Conservation (phyloP, 345 rosid species). For the Rubroshorea leprosula region DNA sequence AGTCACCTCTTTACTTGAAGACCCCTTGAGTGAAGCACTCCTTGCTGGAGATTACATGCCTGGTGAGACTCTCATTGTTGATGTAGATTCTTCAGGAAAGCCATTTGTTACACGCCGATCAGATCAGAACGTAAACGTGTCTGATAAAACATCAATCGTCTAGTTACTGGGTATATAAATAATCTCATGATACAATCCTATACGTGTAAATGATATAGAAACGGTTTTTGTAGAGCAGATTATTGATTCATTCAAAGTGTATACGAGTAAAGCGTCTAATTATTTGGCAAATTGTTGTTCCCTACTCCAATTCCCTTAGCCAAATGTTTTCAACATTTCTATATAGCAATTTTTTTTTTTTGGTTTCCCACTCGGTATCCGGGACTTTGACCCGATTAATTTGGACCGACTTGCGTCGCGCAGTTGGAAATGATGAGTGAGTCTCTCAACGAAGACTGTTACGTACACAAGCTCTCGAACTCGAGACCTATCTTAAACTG, state of each 20-base stretch:
- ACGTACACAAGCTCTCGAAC: too few relatives aligned
- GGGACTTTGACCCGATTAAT: too few relatives aligned
- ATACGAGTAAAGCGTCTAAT: background rate
- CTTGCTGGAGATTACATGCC: slow-evolving; percentile 66
- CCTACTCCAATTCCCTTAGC: too few relatives aligned
- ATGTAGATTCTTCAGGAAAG: slow-evolving; percentile 73
- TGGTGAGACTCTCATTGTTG: slow-evolving; percentile 71
- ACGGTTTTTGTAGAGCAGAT: slow-evolving; percentile 15
- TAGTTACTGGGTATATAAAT: slow-evolving; percentile 14
- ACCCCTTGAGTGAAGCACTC: slow-evolving; percentile 80
- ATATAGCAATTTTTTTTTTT: too few relatives aligned
- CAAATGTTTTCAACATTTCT: slow-evolving; percentile 21
- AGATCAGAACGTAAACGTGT: slow-evolving; percentile 36
- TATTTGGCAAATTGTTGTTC: too few relatives aligned
- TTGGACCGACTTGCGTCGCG: too few relatives aligned
- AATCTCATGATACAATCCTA: background rate
- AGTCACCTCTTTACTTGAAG: slow-evolving; percentile 67
- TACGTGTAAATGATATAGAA: slow-evolving; percentile 17
- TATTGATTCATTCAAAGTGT: slow-evolving; percentile 14
- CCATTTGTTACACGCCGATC: slow-evolving; percentile 48
- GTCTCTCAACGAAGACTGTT: too few relatives aligned
- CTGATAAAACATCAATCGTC: slow-evolving; percentile 47
- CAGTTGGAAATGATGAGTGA: too few relatives aligned
- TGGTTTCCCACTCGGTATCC: too few relatives aligned
- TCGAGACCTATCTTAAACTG: too few relatives aligned